These are phyloP conservation scores for Hemisphaericaspora subhashii DNA, from an alignment of 1,139 yeast genomes.

Conservation along the genomic window DNA sequence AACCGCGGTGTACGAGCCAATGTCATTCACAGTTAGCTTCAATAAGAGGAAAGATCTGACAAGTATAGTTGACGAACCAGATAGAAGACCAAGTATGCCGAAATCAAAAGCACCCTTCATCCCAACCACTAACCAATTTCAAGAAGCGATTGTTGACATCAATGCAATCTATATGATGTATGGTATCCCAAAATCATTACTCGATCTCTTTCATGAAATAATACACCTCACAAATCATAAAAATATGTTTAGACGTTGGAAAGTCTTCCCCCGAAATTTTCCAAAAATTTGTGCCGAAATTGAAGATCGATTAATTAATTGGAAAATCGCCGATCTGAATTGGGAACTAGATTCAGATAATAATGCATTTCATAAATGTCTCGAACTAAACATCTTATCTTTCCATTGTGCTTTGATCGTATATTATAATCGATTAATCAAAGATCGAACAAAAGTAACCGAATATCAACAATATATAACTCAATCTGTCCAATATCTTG, in stretches of 20 bases:
- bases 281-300: slow-evolving; percentile 56
- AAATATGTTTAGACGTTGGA: slow-evolving; percentile 44
- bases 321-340: slow-evolving; percentile 34
- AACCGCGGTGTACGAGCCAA: slow-evolving; percentile 17
- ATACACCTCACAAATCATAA: slow-evolving; percentile 54
- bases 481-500: slow-evolving; percentile 32
- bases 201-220: slow-evolving; percentile 45
- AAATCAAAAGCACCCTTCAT: slow-evolving; percentile 7
- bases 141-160: slow-evolving; percentile 11
- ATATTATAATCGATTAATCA: slow-evolving; percentile 46
- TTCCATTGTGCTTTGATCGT: slow-evolving; percentile 47
- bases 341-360: slow-evolving; percentile 36
- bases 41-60: slow-evolving; percentile 17
- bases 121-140: slow-evolving; percentile 9
- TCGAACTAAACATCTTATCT: slow-evolving; percentile 37
- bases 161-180: slow-evolving; percentile 40
- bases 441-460: slow-evolving; percentile 30
- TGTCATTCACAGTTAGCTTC: slow-evolving; percentile 27
- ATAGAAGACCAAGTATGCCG: slow-evolving; percentile 2
- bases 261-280: slow-evolving; percentile 53
- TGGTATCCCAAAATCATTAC: slow-evolving; percentile 49
- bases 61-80: slow-evolving; percentile 2
- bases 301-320: slow-evolving; percentile 48
- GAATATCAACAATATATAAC: slow-evolving; percentile 34
- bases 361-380: slow-evolving; percentile 33